Percentiles rank a stretch among this genome's conserved stretches.
These are phyloP conservation scores for Neofusicoccum ribis DNA, from an alignment of 2,329 filamentous ascomycete genomes.

Conservation along the genomic window DNA sequence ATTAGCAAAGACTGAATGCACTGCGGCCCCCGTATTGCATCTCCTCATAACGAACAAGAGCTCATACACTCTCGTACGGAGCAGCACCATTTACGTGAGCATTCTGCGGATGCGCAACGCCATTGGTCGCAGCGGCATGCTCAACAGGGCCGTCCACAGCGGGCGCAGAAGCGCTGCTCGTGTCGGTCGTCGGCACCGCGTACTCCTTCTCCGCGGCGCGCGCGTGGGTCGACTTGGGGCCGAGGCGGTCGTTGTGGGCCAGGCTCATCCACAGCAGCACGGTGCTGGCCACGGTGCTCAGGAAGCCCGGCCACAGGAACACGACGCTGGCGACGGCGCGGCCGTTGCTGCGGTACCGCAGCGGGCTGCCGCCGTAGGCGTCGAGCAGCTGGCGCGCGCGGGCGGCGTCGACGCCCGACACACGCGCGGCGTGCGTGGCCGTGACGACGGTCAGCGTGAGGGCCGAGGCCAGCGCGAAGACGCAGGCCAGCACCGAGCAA, in stretches of 20 bases:
- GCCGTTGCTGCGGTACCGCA: slow-evolving; percentile 52
- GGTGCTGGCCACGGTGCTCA: slow-evolving; percentile 44
- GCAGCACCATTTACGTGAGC: background rate
- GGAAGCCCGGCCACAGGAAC: slow-evolving; percentile 54
- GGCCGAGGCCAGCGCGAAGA: slow-evolving; percentile 50
- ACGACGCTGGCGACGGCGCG: slow-evolving; percentile 54
- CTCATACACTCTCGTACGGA: background rate
- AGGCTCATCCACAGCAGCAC: slow-evolving; percentile 41
- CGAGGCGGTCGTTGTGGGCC: slow-evolving; percentile 39
- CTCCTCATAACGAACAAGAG: too few relatives aligned
- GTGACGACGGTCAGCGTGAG: slow-evolving; percentile 55
- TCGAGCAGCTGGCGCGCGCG: slow-evolving; percentile 30
- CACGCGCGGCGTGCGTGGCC: slow-evolving; percentile 45
- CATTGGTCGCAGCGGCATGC: background rate
- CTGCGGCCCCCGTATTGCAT: too few relatives aligned
- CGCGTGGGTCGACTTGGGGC: slow-evolving; percentile 42
- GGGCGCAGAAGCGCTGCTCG: background rate
- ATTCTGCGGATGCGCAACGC: background rate
- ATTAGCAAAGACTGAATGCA: too few relatives aligned
- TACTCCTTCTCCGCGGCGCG: slow-evolving; percentile 22
- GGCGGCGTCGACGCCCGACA: slow-evolving; percentile 39
- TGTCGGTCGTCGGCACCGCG: background rate
- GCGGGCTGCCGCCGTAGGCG: slow-evolving; percentile 38
- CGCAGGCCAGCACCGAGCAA: slow-evolving; percentile 50
- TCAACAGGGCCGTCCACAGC: background rate